phyloP scores from a whole-genome alignment of 169 alveolate genomes.

The Cryptosporidium muris region DNA sequence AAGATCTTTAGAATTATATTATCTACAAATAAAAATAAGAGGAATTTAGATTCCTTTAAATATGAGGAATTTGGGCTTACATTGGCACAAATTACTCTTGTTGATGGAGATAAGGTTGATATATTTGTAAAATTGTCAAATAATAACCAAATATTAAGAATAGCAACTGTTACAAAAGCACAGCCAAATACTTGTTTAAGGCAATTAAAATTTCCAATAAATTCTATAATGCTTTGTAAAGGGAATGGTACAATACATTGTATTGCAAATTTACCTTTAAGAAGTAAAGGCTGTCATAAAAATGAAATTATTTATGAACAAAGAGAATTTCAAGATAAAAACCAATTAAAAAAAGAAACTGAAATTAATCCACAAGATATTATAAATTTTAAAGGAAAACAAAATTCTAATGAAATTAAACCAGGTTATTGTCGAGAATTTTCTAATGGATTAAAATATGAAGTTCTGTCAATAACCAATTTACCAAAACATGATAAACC shows the following conservation, averaged over 20 bases:
- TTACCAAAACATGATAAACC: conserved; percentile 26
- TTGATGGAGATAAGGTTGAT: conserved; percentile 49
- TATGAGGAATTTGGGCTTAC: conserved; percentile 35
- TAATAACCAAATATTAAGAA: not conserved
- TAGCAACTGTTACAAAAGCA: conserved; percentile 54
- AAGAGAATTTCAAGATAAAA: not conserved
- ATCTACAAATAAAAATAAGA: conserved; percentile 9
- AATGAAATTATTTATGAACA: not conserved
- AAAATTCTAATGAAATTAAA: not conserved
- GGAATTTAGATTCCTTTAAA: not conserved
- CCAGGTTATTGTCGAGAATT: conserved; percentile 63
- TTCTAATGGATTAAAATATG: conserved; percentile 50
- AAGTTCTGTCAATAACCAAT: conserved; percentile 52
- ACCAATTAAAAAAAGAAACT: not conserved
- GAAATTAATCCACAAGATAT: conserved; percentile 2
- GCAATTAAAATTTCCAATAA: conserved; percentile 42
- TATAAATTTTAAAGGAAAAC: not conserved
- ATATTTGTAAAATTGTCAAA: conserved; percentile 34
- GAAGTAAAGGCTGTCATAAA: not conserved
- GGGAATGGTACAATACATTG: conserved; percentile 54
- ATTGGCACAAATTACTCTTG: conserved; percentile 39
- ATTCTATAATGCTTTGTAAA: conserved; percentile 41
- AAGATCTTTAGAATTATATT: conserved; percentile 38
- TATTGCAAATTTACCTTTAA: conserved; percentile 37
- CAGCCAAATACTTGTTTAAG: conserved; percentile 55